phyloP scores from a whole-genome alignment of 306 rosid species.

The Malus orientalis region DNA sequence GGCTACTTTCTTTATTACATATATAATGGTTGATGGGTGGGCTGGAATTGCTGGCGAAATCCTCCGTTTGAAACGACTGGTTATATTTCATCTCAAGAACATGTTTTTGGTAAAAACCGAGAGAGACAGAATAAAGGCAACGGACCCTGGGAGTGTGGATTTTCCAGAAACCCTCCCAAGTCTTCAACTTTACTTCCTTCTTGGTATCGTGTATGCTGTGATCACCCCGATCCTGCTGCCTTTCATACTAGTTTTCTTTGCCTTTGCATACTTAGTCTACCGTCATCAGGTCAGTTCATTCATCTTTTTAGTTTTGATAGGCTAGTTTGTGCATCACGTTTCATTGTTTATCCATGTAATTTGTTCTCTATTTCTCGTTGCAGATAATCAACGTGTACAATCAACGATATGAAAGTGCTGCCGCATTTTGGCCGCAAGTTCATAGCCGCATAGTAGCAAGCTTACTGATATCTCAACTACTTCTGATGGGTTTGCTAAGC shows the following conservation, averaged over 20 bases:
- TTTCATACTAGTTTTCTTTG: slow-evolving; percentile 90
- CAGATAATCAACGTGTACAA: slow-evolving; percentile 94
- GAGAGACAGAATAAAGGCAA: slow-evolving; percentile 86
- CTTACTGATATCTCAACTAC: slow-evolving; percentile 84
- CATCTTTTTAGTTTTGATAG: slow-evolving; percentile 16
- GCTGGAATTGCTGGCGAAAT: slow-evolving; percentile 94
- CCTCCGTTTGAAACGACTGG: slow-evolving; percentile 87
- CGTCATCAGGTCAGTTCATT: slow-evolving; percentile 83
- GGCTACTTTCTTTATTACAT: slow-evolving; percentile 97
- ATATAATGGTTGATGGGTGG: slow-evolving; percentile 99
- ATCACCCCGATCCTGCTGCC: slow-evolving; percentile 95
- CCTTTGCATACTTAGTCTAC: slow-evolving; percentile 85
- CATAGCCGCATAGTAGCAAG: slow-evolving; percentile 92
- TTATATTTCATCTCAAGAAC: slow-evolving; percentile 89
- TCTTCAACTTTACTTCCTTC: slow-evolving; percentile 89
- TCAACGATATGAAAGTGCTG: slow-evolving; percentile 91
- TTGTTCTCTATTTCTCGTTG: neutral
- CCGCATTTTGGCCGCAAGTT: slow-evolving; percentile 96
- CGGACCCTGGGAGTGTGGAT: slow-evolving; percentile 85
- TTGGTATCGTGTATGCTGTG: slow-evolving; percentile 90
- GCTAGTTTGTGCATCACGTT: slow-evolving; percentile 27
- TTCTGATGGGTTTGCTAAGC: slow-evolving; percentile 85
- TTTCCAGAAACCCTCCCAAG: slow-evolving; percentile 82
- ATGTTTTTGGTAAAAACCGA: slow-evolving; percentile 87
- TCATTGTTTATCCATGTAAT: neutral